These are phyloP conservation scores for Boletus reticuloceps DNA, from an alignment of 768 basidiomycete genomes.

Conservation along the genomic window DNA sequence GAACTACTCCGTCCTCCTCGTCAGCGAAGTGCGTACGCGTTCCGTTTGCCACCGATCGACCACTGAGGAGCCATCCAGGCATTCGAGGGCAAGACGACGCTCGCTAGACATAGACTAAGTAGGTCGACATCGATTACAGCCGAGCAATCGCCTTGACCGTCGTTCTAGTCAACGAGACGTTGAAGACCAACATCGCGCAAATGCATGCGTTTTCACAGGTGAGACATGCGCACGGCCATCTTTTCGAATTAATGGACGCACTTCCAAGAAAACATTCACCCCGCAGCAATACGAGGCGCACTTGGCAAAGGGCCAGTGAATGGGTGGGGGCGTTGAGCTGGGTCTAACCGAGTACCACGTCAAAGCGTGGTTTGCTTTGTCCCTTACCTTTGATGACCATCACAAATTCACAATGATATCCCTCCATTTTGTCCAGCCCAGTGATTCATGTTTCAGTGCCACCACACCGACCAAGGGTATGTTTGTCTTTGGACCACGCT, in stretches of 20 bases:
- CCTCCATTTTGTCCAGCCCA: background rate
- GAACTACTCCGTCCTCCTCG: constrained; percentile 69
- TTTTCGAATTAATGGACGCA: background rate
- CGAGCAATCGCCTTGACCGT: background rate
- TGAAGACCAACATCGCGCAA: constrained; percentile 72
- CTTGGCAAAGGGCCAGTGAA: constrained; percentile 33
- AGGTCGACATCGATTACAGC: constrained; percentile 19
- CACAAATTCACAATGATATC: constrained; percentile 4
- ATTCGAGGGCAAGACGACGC: constrained; percentile 78
- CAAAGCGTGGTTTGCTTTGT: background rate
- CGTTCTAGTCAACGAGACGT: constrained; percentile 64
- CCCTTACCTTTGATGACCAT: background rate
- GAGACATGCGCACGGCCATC: constrained; percentile 4
- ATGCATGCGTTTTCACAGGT: constrained; percentile 93
- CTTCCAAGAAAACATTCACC: constrained; percentile 68
- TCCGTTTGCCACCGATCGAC: background rate
- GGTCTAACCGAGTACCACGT: background rate
- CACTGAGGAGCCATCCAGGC: constrained; percentile 38
- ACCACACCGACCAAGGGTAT: too few species aligned
- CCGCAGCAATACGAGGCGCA: constrained; percentile 61
- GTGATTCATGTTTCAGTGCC: too few species aligned
- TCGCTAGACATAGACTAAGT: constrained; percentile 75
- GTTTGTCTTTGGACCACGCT: background rate
- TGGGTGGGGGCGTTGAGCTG: background rate
- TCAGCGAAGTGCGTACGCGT: constrained; percentile 59